Evolutionary conservation across 768 basidiomycete species (phyloP), one percentile per base, ranked within the genome.

Genomic region (Lentinula guzmanii): DNA sequence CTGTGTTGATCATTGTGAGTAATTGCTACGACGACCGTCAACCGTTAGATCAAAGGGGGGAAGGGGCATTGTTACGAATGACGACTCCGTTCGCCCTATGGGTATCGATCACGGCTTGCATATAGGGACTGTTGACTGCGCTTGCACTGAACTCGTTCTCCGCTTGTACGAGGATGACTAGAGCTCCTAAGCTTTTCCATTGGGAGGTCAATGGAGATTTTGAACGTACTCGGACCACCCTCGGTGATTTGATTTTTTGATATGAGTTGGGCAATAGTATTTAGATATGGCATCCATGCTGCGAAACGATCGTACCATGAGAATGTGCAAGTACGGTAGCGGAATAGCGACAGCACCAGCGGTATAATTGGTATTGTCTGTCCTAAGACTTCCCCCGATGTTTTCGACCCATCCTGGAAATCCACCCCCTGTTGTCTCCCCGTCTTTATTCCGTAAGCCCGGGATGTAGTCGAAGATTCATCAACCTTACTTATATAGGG

Each of bases 371-470:
- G 77, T 63, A 67, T 83, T 80, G 54, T 82, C 78, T 18, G 81
- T 82, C 39, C 82, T 74, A 59, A 82, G 74, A 43, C 71, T 67
- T 18, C 80, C 80, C 35, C 81, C 78, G 31, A 81, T 78, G 68
- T 82, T 81, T 7, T 79, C 82, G 37, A 82, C 80, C 83, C 82
- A 84, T 5, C 83, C 83, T 11, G 84, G 84, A 63, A 85, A 82
- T 4, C 83, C 82, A 15, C 82, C 82, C 6, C 81, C 82, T 4
- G 82, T 82, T 4, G 81, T 82, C 68, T 82, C 81, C 6, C 66
- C 80, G 64, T 82, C 79, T 46, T n/a, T 6, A 62, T 45, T 18
- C 3, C 33, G 59, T 37, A 63, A 52, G 33, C 31, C 31, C 16
- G n/a, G 2, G 15, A 5, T n/a, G 5, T 39, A 10, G 9, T n/a